Evolutionary conservation across 1,284 basidiomycete genomes (phyloP).

Genomic region (Moniliophthora roreri): DNA sequence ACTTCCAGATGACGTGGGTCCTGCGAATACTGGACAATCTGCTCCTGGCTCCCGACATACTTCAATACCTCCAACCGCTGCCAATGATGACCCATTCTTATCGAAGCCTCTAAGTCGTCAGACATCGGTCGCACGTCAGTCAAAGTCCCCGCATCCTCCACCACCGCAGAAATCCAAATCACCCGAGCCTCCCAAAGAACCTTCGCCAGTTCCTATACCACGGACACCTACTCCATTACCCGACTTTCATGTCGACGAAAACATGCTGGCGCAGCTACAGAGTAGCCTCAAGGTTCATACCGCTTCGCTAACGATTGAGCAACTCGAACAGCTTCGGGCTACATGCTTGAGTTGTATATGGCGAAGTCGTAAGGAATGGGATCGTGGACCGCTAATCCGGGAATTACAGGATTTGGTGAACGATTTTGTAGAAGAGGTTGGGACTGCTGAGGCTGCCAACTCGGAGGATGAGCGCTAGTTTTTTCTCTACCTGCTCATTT

Average conservation of each 20-base stretch:
- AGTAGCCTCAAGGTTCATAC: constrained; percentile 53
- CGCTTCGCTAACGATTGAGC: constrained; percentile 70
- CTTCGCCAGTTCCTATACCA: constrained; percentile 43
- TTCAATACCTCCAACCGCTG: background rate
- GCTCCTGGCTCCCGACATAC: background rate
- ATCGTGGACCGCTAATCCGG: constrained; percentile 65
- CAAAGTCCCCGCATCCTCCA: background rate
- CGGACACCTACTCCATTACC: constrained; percentile 63
- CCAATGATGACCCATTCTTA: constrained; percentile 1
- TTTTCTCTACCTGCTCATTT: too few relatives aligned
- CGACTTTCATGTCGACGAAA: constrained; percentile 61
- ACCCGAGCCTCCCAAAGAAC: constrained; percentile 23
- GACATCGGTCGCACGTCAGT: background rate
- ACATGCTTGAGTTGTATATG: constrained; percentile 80
- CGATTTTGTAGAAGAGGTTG: constrained; percentile 63
- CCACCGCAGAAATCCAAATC: constrained; percentile 21
- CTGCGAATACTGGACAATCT: constrained; percentile 1
- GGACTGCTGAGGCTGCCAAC: constrained; percentile 20
- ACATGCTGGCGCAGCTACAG: constrained; percentile 44
- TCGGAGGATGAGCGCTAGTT: constrained; percentile 18
- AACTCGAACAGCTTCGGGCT: constrained; percentile 92
- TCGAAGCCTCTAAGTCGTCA: constrained; percentile 3
- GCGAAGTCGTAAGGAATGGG: constrained; percentile 81
- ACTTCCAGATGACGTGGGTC: background rate
- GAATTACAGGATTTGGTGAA: constrained; percentile 57